Percentiles rank a stretch among this genome's conserved stretches.
phyloP scores from a whole-genome alignment of 106 monocot species.

The Cymbidium sinense region DNA sequence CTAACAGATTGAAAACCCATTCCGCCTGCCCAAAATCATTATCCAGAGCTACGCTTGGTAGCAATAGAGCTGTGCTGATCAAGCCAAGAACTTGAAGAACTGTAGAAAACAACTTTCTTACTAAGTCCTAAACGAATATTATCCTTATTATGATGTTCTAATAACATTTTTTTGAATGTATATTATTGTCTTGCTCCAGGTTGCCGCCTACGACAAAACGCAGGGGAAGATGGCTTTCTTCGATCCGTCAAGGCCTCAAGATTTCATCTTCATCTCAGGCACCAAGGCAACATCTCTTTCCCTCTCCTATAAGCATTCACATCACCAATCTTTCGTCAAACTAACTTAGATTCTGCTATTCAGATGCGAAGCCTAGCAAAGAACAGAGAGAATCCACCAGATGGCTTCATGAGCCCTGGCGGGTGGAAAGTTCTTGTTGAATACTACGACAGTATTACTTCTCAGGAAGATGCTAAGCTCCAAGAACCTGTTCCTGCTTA shows the following conservation, averaged over 20 bases:
- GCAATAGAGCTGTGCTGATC: no score
- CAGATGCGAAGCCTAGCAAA: slow-evolving; percentile 89
- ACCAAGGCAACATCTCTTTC: slow-evolving; percentile 49
- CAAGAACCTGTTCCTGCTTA: slow-evolving; percentile 54
- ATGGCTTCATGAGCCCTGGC: slow-evolving; percentile 96
- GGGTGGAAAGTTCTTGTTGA: slow-evolving; percentile 96
- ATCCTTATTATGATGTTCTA: neutral
- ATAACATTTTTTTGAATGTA: neutral
- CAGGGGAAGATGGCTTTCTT: slow-evolving; percentile 88
- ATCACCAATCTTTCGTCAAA: neutral
- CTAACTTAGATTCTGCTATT: neutral
- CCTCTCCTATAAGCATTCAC: neutral
- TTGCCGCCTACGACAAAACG: slow-evolving; percentile 91
- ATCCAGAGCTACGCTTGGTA: no score
- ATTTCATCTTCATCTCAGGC: slow-evolving; percentile 88
- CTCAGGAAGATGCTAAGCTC: slow-evolving; percentile 30
- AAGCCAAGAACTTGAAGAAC: no score
- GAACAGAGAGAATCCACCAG: slow-evolving; percentile 71
- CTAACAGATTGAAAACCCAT: no score
- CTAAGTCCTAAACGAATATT: no score
- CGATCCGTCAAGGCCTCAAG: slow-evolving; percentile 76
- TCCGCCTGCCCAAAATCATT: no score
- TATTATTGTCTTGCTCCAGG: slow-evolving; percentile 26
- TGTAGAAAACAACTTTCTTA: no score
- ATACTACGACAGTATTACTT: slow-evolving; percentile 42